These are phyloP conservation scores for Exophiala spinifera DNA, from an alignment of 2,329 filamentous ascomycete genomes.

Conservation along the genomic window DNA sequence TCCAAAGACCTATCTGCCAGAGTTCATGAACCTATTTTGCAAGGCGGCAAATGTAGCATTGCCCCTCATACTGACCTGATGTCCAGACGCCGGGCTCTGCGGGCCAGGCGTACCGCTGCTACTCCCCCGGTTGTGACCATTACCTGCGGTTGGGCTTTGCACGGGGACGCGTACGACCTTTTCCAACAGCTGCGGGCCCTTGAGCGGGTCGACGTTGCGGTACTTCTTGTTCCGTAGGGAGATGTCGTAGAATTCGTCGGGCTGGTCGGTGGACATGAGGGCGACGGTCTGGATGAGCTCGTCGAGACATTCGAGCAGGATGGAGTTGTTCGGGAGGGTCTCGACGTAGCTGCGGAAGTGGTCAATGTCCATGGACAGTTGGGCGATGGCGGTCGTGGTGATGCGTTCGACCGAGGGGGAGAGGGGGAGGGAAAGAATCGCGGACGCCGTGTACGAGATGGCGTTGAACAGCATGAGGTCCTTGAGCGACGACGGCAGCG, in stretches of 20 bases:
- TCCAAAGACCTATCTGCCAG: conserved; percentile 7
- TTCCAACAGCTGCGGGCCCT: conserved; percentile 84
- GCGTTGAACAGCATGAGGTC: conserved; percentile 98
- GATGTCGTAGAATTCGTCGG: conserved; percentile 96
- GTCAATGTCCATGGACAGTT: conserved; percentile 76
- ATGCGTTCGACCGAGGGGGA: conserved; percentile 78
- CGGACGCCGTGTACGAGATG: conserved; percentile 81
- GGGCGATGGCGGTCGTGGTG: conserved; percentile 78
- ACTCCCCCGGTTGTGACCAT: conserved; percentile 3
- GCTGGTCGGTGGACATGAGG: conserved; percentile 80
- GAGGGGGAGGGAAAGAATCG: conserved; percentile 71
- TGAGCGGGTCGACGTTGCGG: conserved; percentile 84
- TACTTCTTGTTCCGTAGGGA: conserved; percentile 89
- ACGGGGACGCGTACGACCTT: conserved; percentile 53
- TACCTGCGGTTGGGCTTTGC: conserved; percentile 6
- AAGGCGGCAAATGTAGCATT: conserved; percentile 27
- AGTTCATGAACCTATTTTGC: conserved; percentile 29
- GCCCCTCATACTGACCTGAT: conserved; percentile 35
- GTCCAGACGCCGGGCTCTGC: conserved; percentile 41
- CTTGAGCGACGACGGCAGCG: conserved; percentile 92
- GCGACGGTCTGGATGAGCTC: conserved; percentile 91
- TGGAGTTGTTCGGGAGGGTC: conserved; percentile 73
- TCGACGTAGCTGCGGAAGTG: conserved; percentile 85
- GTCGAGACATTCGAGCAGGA: conserved; percentile 82
- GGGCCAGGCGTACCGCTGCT: conserved; percentile 3